phyloP scores from a whole-genome alignment of 345 rosid species.

The Citrus mangshanensis region DNA sequence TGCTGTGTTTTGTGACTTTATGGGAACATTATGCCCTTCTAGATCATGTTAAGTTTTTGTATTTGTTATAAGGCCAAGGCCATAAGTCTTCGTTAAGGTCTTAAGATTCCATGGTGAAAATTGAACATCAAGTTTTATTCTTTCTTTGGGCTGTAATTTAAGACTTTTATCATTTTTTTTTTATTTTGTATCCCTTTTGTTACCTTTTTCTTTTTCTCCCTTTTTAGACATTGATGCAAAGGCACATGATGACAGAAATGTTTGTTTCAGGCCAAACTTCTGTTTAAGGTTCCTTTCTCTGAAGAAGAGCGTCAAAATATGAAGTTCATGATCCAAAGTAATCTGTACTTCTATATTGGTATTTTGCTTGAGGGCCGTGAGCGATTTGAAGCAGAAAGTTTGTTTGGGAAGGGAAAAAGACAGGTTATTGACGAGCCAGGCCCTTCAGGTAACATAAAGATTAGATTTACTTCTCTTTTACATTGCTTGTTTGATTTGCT shows the following conservation, averaged over 20 bases:
- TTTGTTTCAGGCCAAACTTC: slow-evolving; percentile 71
- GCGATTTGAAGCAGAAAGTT: slow-evolving; percentile 55
- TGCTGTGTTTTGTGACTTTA: neutral
- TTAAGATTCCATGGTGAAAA: neutral
- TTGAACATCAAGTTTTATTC: neutral
- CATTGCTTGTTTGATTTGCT: neutral
- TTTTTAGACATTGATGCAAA: neutral
- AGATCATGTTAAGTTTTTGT: neutral
- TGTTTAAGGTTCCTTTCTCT: slow-evolving; percentile 66
- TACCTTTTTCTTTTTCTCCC: neutral
- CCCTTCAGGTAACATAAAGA: slow-evolving; percentile 37
- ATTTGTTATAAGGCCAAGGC: neutral
- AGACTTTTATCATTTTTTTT: neutral
- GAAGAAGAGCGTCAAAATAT: slow-evolving; percentile 67
- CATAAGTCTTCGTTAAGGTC: neutral
- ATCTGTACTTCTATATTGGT: slow-evolving; percentile 68
- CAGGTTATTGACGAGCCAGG: slow-evolving; percentile 33
- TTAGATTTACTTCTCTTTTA: neutral
- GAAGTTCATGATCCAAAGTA: slow-evolving; percentile 75
- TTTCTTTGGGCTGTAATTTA: neutral
- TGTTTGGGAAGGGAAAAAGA: slow-evolving; percentile 38
- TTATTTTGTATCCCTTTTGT: neutral
- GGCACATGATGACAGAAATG: neutral
- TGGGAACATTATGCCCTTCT: neutral
- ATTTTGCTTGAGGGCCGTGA: slow-evolving; percentile 65